These are phyloP conservation scores for Cynara cardunculus DNA, from an alignment of 129 eudicot species.

Conservation along the genomic window DNA sequence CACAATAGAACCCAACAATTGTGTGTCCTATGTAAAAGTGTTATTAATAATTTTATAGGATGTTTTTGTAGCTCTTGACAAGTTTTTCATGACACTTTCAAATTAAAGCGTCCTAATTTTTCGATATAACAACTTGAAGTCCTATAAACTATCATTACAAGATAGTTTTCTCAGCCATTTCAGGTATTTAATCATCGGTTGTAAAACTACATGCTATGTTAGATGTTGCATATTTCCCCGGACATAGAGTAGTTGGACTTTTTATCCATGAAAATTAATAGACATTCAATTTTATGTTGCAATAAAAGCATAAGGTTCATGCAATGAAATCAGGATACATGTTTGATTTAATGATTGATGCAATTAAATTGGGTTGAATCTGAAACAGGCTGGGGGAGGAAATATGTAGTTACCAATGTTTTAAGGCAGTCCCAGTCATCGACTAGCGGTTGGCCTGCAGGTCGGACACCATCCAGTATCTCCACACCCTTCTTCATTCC, in stretches of 20 bases:
- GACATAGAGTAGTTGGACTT: neutral
- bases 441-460: conserved; percentile 75
- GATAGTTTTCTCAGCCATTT: neutral
- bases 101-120: neutral
- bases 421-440: conserved; percentile 94
- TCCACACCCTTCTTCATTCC: conserved; percentile 59
- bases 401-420: conserved; percentile 47
- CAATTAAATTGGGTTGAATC: neutral
- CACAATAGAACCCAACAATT: neutral
- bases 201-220: neutral
- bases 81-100: neutral
- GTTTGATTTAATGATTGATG: neutral
- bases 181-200: neutral
- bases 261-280: neutral
- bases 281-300: too few relatives aligned
- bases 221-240: neutral
- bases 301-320: neutral
- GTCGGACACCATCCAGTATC: conserved; percentile 54
- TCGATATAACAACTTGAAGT: neutral
- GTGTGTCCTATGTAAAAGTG: neutral
- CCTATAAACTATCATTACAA: neutral
- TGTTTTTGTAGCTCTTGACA: neutral
- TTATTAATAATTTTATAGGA: neutral
- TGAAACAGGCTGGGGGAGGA: neutral
- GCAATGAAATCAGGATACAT: neutral